Evolutionary conservation across 441 rosid species (phyloP), one percentile per base, ranked within the genome.

Genomic region (Erodium texanum): DNA sequence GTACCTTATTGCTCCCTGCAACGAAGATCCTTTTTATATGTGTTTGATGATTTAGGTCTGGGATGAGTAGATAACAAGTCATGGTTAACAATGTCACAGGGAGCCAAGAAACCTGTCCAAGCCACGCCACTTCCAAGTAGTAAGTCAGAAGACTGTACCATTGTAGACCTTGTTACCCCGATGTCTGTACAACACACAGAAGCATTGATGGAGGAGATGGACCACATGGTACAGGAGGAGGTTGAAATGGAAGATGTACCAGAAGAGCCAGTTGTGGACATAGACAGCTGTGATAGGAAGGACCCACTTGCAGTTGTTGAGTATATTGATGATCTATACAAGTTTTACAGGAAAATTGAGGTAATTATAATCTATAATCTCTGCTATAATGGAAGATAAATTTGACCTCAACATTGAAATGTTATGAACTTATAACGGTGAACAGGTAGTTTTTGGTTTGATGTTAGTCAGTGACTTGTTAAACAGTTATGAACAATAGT

Each of bases 181-280:
- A 83, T 84, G 88, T 88, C 81, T 74, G 92, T 90, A 20, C 95
- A 89, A 65, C 95, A 86, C 71, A 86, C 95, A 7, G 92, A 89
- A 80, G 92, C 96, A 72, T 85, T 90, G 91, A 69, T 88, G 81
- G 94, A 87, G 23, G 96, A 93, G 81, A 89, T 84, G 74, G 95
- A 89, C 72, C 68, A 84, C 71, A 86, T 87, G 99, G 99, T 88
- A 22, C 76, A 92, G 87, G 83, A 85, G 69, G 99, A 87, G 81
- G 83, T 82, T 70, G 95, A 89, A 78, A 87, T 92, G 99, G 94
- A 89, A 83, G 92, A 89, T 76, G 79, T 87, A 20, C 76, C 56
- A 38, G 90, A 88, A 74, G 89, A 87, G 59, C 63, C 78, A 22
- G 70, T 84, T 62, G 22, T 79, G 69, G 90, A 92, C 71, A 92